A percentile compares a stretch with the other conserved stretches of the same genome.
phyloP scores from a whole-genome alignment of 305 asterid species.

The Fraxinus baroniana region DNA sequence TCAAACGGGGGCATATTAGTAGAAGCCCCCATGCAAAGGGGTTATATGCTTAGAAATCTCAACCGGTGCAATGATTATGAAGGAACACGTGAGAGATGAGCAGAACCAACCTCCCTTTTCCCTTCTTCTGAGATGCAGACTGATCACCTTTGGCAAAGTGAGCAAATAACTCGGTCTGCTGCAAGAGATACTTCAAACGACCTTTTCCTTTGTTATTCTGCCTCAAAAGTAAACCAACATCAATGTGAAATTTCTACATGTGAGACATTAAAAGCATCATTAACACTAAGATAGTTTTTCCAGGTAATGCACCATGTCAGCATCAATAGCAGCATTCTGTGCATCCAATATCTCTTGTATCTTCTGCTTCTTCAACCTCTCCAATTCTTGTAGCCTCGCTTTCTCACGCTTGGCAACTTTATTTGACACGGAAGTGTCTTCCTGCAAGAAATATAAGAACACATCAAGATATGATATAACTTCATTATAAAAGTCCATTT shows the following conservation, averaged over 20 bases:
- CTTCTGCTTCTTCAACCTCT: conserved; percentile 47
- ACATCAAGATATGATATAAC: neutral
- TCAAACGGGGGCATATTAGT: neutral
- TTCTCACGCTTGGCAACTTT: conserved; percentile 43
- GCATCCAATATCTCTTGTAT: conserved; percentile 48
- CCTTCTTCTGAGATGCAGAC: conserved; percentile 64
- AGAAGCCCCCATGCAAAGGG: neutral
- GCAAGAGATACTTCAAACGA: conserved; percentile 84
- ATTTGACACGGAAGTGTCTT: conserved; percentile 19
- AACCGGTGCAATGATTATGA: neutral
- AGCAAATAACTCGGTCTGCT: conserved; percentile 97
- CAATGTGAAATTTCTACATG: conserved; percentile 11
- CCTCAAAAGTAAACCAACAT: conserved; percentile 28
- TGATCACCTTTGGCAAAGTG: conserved; percentile 96
- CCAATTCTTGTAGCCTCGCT: conserved; percentile 42
- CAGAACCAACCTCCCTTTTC: conserved; percentile 65
- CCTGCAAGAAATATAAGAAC: conserved; percentile 27
- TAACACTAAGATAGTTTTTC: neutral
- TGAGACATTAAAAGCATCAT: neutral
- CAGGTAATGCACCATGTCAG: conserved; percentile 42
- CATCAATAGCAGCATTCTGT: conserved; percentile 55
- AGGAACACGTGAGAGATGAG: neutral
- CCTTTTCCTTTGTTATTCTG: conserved; percentile 98
- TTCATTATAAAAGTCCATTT: neutral
- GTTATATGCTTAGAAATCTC: neutral